phyloP scores from a whole-genome alignment of 2,329 filamentous ascomycete genomes.

The Fusarium bactridioides region DNA sequence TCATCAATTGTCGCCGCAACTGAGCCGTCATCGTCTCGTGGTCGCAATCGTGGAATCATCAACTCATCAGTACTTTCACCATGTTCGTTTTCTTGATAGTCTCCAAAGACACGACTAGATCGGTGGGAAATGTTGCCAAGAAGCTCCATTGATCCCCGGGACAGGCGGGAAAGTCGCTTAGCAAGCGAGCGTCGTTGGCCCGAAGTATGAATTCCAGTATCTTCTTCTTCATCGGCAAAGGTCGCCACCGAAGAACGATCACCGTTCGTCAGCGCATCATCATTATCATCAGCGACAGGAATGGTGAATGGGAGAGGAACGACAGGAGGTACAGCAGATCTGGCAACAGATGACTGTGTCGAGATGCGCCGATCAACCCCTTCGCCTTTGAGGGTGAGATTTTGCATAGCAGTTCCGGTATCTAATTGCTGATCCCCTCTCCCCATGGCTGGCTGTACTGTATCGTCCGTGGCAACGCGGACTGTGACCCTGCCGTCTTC shows the following conservation, averaged over 20 bases:
- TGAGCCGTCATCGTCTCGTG: conserved; percentile 57
- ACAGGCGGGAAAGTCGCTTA: conserved; percentile 60
- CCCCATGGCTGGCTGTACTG: conserved; percentile 38
- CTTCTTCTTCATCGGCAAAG: conserved; percentile 68
- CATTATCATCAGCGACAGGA: conserved; percentile 55
- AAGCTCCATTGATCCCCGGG: conserved; percentile 55
- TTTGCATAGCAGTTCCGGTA: conserved; percentile 7
- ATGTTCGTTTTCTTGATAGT: conserved; percentile 30
- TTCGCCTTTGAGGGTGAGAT: conserved; percentile 15
- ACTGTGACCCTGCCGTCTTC: conserved; percentile 60
- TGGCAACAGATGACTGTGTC: conserved; percentile 25
- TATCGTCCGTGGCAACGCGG: conserved; percentile 60
- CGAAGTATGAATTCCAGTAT: conserved; percentile 41
- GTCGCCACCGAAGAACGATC: conserved; percentile 74
- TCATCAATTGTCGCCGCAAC: conserved; percentile 66
- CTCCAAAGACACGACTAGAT: conserved; percentile 30
- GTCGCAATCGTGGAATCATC: conserved; percentile 45
- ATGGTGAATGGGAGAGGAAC: conserved; percentile 73
- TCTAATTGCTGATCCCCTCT: conserved; percentile 40
- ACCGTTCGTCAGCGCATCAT: conserved; percentile 52
- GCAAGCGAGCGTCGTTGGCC: conserved; percentile 51
- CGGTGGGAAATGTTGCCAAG: conserved; percentile 55
- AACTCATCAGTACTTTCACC: conserved; percentile 58
- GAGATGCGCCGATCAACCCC: conserved; percentile 35
- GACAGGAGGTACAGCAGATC: conserved; percentile 56